A percentile compares a stretch with the other conserved stretches of the same genome.
These are phyloP conservation scores for Kodamaea hsintzibuensis DNA, from an alignment of 805 yeast species.

Conservation along the genomic window DNA sequence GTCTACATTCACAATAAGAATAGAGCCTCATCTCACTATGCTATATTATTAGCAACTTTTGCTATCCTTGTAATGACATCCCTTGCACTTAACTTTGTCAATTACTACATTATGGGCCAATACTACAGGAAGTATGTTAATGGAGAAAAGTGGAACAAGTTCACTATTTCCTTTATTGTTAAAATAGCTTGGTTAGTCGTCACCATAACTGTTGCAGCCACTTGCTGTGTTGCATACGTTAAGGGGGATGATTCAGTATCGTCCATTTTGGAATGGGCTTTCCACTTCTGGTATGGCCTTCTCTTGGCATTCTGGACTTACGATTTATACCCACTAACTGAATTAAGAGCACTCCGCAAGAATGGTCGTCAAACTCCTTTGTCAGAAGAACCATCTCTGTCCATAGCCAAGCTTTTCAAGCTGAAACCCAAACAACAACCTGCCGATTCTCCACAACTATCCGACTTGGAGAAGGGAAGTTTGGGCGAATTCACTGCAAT, in stretches of 20 bases:
- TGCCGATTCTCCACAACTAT: neutral
- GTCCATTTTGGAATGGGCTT: constrained; percentile 27
- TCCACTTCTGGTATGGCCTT: constrained; percentile 30
- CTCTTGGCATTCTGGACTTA: constrained; percentile 30
- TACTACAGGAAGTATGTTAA: constrained; percentile 29
- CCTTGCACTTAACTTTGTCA: constrained; percentile 26
- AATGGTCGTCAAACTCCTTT: constrained; percentile 7
- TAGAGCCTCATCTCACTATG: constrained; percentile 22
- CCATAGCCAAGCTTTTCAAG: neutral
- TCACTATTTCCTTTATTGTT: constrained; percentile 26
- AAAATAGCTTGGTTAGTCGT: constrained; percentile 26
- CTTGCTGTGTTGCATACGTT: constrained; percentile 24
- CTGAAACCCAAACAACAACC: neutral
- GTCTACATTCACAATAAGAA: constrained; percentile 17
- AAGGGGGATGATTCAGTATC: constrained; percentile 17
- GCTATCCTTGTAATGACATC: constrained; percentile 27
- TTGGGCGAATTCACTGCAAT: constrained; percentile 8
- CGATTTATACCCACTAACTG: constrained; percentile 30
- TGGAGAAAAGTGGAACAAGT: constrained; percentile 30
- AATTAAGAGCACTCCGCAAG: constrained; percentile 17
- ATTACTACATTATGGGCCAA: constrained; percentile 31
- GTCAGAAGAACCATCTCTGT: neutral
- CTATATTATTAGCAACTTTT: constrained; percentile 24
- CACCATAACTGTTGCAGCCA: constrained; percentile 21
- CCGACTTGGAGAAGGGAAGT: constrained; percentile 5